Conservation (phyloP, 495 filamentous ascomycete species). For the Penicillium antarcticum region DNA sequence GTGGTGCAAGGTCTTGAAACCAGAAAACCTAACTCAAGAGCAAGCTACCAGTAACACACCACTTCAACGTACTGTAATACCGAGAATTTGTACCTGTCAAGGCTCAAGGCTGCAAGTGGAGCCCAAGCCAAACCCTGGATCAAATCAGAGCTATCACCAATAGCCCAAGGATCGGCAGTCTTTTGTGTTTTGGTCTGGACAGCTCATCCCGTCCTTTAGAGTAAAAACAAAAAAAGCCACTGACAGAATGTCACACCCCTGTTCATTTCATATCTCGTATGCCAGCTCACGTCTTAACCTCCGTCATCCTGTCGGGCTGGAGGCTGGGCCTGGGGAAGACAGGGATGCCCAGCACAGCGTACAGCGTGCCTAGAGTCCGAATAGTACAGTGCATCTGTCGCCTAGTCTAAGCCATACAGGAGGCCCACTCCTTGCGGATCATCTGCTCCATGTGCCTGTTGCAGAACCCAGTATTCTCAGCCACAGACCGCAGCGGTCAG, state of each 20-base stretch:
- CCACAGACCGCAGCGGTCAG: slow-evolving; percentile 7
- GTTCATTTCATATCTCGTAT: too few relatives aligned
- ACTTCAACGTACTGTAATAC: too few relatives aligned
- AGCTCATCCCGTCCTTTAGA: background rate
- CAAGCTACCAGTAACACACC: background rate
- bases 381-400: background rate
- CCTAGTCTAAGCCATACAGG: background rate
- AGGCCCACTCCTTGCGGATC: background rate
- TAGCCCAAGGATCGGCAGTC: background rate
- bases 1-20: background rate
- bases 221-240: background rate
- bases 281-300: too few relatives aligned
- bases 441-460: background rate
- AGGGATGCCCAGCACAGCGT: background rate
- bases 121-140: background rate
- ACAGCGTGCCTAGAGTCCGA: background rate
- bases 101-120: background rate
- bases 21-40: background rate
- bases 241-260: background rate
- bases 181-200: background rate
- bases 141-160: background rate
- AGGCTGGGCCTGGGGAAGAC: background rate
- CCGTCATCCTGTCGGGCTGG: background rate
- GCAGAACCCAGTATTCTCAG: background rate
- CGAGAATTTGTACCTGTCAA: background rate